Conservation (phyloP, 352 stramenopile genomes). For the Pythium volutum region DNA sequence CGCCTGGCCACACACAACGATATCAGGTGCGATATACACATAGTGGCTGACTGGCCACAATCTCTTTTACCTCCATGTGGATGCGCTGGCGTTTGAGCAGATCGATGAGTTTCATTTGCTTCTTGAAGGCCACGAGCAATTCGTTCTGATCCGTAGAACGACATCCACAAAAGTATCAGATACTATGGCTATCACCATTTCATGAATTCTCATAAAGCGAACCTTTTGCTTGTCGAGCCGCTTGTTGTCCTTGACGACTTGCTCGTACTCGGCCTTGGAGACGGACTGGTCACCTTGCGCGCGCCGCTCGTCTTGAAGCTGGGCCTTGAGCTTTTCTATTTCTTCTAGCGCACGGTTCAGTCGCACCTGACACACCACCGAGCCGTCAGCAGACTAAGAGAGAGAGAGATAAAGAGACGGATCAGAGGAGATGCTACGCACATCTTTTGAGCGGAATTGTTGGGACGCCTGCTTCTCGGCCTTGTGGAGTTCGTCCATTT, state of each 20-base stretch:
- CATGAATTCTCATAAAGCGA: not conserved
- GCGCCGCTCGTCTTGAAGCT: constrained; percentile 57
- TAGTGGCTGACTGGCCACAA: no score
- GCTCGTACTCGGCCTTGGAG: constrained; percentile 53
- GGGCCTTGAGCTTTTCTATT: constrained; percentile 64
- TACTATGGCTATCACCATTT: not conserved
- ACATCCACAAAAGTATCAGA: not conserved
- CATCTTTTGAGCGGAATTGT: constrained; percentile 76
- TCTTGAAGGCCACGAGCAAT: constrained; percentile 74
- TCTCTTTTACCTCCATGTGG: constrained; percentile 65
- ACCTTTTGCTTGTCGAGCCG: constrained; percentile 82
- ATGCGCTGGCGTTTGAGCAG: constrained; percentile 83
- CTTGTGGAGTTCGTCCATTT: constrained; percentile 50
- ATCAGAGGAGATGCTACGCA: constrained; percentile 18
- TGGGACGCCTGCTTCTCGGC: constrained; percentile 62
- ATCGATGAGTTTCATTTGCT: constrained; percentile 87
- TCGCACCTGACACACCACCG: constrained; percentile 45
- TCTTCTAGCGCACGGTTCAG: constrained; percentile 77
- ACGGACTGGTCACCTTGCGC: constrained; percentile 46
- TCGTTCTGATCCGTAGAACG: constrained; percentile 59
- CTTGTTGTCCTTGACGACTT: constrained; percentile 63
- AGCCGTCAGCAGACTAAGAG: no score
- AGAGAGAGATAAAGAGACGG: no score
- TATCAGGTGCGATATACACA: no score
- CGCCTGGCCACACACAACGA: constrained; percentile 27